Evolutionary conservation across 2,329 filamentous ascomycete genomes (phyloP).

Genomic region (Colletotrichum incanum): DNA sequence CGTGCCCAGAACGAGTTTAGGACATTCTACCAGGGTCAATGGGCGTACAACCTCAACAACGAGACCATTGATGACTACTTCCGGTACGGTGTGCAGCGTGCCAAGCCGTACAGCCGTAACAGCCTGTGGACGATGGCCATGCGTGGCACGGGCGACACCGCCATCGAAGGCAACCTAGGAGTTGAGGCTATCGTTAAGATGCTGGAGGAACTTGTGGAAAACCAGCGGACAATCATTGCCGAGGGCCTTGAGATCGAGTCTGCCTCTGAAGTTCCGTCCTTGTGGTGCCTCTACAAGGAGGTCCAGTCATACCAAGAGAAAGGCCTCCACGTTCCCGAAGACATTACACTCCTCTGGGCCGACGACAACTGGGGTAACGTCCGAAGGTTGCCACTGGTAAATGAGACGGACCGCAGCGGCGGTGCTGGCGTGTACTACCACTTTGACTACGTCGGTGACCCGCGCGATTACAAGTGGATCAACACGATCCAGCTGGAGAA

Average conservation of each 20-base stretch:
- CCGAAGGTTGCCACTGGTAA: conserved; percentile 71
- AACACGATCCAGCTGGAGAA: conserved; percentile 76
- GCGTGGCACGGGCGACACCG: conserved; percentile 79
- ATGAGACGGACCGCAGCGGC: conserved; percentile 72
- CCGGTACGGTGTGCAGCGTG: conserved; percentile 75
- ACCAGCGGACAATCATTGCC: conserved; percentile 72
- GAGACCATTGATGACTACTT: conserved; percentile 79
- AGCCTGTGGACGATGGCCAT: conserved; percentile 79
- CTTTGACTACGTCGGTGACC: conserved; percentile 67
- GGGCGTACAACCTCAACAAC: conserved; percentile 81
- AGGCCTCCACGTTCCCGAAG: conserved; percentile 73
- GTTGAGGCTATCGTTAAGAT: conserved; percentile 70
- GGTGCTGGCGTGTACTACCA: conserved; percentile 79
- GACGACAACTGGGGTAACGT: conserved; percentile 81
- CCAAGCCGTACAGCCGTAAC: conserved; percentile 76
- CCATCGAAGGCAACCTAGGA: conserved; percentile 67
- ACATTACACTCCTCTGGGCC: conserved; percentile 78
- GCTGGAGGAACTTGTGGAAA: conserved; percentile 72
- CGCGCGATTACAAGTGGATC: conserved; percentile 71
- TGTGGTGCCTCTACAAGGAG: conserved; percentile 84
- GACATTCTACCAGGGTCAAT: conserved; percentile 71
- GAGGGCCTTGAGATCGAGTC: conserved; percentile 67
- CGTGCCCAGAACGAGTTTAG: conserved; percentile 71
- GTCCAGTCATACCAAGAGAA: conserved; percentile 79
- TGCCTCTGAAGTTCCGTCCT: conserved; percentile 72